These are phyloP conservation scores for Mortierella sp. DNA, from an alignment of 371 early-diverging fungal species.

Conservation along the genomic window DNA sequence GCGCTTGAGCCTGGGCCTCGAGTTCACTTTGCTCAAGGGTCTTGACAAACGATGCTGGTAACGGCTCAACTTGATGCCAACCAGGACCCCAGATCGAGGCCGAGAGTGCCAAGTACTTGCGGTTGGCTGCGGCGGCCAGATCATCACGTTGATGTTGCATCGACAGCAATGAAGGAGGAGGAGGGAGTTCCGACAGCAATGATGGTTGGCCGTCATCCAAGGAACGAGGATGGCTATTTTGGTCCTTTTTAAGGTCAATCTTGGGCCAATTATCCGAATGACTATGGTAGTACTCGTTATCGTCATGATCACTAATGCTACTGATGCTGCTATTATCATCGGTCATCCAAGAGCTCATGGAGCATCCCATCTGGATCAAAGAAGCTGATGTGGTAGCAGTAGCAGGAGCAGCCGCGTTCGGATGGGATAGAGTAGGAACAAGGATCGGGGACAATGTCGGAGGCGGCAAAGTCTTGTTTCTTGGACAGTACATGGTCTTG, in stretches of 20 bases:
- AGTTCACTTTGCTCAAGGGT: constrained; percentile 25
- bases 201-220: too few species aligned
- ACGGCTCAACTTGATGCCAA: constrained; percentile 47
- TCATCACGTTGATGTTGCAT: constrained; percentile 1
- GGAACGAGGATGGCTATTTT: too few species aligned
- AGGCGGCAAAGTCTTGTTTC: constrained; percentile 30
- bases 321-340: constrained; percentile 5
- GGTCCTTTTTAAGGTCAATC: not conserved
- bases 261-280: constrained; percentile 14
- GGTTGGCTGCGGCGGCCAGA: not conserved
- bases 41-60: constrained; percentile 38
- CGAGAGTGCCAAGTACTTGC: constrained; percentile 30
- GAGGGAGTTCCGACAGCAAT: constrained; percentile 10
- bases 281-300: constrained; percentile 13
- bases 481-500: not conserved
- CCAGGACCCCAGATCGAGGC: constrained; percentile 50
- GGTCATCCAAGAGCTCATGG: constrained; percentile 4
- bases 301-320: constrained; percentile 6
- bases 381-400: too few species aligned
- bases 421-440: not conserved
- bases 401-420: not conserved
- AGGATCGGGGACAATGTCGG: constrained; percentile 33
- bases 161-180: not conserved
- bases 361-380: too few species aligned
- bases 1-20: constrained; percentile 27